Base-by-base conservation (phyloP, 768 basidiomycete species). In the Tephrocybe sp. region DNA sequence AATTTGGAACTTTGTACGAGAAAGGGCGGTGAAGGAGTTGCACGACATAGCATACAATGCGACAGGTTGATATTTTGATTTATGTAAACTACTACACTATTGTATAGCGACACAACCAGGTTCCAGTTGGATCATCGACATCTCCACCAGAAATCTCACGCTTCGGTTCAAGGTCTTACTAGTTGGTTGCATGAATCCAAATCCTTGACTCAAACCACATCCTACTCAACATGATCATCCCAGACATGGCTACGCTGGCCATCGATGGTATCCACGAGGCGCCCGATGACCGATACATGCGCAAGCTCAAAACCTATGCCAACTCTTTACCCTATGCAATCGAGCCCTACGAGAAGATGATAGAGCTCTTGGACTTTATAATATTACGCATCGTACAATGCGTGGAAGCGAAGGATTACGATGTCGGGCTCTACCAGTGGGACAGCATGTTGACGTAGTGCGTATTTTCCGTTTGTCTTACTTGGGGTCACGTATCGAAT, bases 381-480 rank as follows among this genome's bases (percentile, higher is more conserved):
- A 64, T 85, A 53, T 56, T 80, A 57, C 78, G 85, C 31, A 73
- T 93, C 23, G 72, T 77, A 2, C 89, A 94, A 64, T 82, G 83
- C 46, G 71, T 90, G 18, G 79, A 86, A 53, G 89, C 91, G 3
- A 83, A 81, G 59, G 91, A 94, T 63, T 94, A 82, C 66, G 88
- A 91, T 31, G 79, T 84, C 45, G 90, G 89, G 6, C 77, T 93
- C 51, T 53, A 83, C 38, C 86, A 90, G 70, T 85, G 88, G 89
- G 90, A 86, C 61, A 79, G 77, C 58, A 84, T 89, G 83, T 60
- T 88, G 42, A 75, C 74, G 42, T 82, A 87, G 84, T 88, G 64
- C 57, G 86, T 78, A 15, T 47, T 34, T 8, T 36, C 11, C 45
- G 23, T 34, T n/a, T n/a, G n/a, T 7, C 48, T 33, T 21, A 30